A percentile compares a stretch with the other conserved stretches of the same genome.
Conservation (phyloP, 176 grass and related monocot species). For the Paspalum notatum region DNA sequence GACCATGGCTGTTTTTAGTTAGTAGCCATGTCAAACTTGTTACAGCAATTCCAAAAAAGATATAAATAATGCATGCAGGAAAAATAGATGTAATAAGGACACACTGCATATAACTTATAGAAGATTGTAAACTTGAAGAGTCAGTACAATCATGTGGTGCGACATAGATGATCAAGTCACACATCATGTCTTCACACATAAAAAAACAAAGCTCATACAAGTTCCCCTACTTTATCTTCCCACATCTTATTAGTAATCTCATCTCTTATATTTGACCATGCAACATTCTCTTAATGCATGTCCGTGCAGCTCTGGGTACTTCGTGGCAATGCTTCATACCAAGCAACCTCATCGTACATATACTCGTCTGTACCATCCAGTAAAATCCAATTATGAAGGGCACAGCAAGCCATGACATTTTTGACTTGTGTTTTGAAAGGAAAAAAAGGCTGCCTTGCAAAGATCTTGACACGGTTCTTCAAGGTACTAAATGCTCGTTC, state of each 20-base stretch:
- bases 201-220: background rate
- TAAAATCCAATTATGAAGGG: constrained; percentile 7
- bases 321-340: background rate
- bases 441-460: background rate
- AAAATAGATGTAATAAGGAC: no score
- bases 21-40: no score
- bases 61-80: background rate
- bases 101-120: no score
- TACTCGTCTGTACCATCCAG: background rate
- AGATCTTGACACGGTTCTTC: background rate
- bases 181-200: no score
- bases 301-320: background rate
- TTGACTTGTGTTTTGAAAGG: background rate
- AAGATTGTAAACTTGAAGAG: no score
- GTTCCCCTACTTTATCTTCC: background rate
- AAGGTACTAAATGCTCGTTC: background rate
- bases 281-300: background rate
- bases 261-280: constrained; percentile 8
- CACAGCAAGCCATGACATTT: background rate
- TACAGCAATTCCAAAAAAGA: background rate
- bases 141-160: no score
- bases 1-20: background rate
- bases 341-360: background rate
- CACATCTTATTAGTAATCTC: constrained; percentile 16
- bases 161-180: no score